Conservation (phyloP, 2,329 filamentous ascomycete species). For the Metarhizium humberi region DNA sequence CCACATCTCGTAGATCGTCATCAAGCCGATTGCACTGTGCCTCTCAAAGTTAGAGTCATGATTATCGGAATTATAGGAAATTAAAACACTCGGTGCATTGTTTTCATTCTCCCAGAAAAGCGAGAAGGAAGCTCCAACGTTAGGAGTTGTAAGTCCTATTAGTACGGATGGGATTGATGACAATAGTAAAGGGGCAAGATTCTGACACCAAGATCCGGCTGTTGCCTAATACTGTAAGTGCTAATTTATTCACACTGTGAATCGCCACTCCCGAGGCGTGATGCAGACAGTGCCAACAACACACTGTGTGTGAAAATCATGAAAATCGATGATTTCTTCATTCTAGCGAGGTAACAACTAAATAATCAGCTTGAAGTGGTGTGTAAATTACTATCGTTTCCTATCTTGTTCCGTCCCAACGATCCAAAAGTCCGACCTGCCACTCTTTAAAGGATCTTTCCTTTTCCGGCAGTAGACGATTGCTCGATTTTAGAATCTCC, state of each 20-base stretch:
- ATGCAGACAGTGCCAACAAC: not conserved
- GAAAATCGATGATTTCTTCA: no score
- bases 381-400: not conserved
- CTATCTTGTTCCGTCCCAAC: slow-evolving; percentile 17
- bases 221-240: no score
- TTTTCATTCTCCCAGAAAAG: not conserved
- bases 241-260: no score
- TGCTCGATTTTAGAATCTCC: slow-evolving; percentile 36
- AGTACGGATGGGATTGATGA: not conserved
- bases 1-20: not conserved
- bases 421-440: slow-evolving; percentile 53
- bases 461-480: slow-evolving; percentile 39
- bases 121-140: not conserved
- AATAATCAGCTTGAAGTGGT: not conserved
- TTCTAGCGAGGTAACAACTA: not conserved
- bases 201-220: not conserved
- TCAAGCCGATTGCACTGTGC: not conserved
- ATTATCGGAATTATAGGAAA: not conserved
- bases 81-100: not conserved
- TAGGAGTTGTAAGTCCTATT: not conserved
- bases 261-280: no score
- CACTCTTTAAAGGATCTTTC: slow-evolving; percentile 56
- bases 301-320: not conserved
- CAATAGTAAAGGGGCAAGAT: not conserved
- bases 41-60: not conserved